Conservation (phyloP, 768 basidiomycete species). For the Trametes cubensis region DNA sequence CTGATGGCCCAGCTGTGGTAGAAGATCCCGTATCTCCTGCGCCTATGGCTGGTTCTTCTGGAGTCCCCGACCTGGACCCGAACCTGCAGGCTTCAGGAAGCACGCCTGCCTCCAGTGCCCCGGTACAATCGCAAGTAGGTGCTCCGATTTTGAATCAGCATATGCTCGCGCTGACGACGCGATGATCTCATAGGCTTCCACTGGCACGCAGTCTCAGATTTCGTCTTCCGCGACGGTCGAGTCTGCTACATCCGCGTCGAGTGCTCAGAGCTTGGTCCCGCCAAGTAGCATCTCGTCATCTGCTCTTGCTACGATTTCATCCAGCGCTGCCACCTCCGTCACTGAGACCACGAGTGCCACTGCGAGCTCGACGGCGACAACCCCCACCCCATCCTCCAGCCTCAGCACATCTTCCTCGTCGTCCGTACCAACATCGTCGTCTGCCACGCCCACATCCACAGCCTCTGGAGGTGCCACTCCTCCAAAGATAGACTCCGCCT, state of each 20-base stretch:
- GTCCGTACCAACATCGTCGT: background rate
- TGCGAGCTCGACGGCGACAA: background rate
- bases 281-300: background rate
- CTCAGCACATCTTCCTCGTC: background rate
- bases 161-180: no score
- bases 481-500: slow-evolving; percentile 3
- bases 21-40: background rate
- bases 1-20: background rate
- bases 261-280: background rate
- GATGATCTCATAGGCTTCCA: no score
- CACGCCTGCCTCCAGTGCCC: no score
- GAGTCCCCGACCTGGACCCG: no score
- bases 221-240: no score
- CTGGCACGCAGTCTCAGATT: no score
- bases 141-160: no score
- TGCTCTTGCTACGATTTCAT: background rate
- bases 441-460: background rate
- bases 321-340: background rate
- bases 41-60: background rate
- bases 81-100: no score
- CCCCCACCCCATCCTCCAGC: background rate
- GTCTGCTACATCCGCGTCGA: background rate
- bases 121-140: no score
- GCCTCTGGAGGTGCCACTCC: background rate
- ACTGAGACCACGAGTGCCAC: background rate